A percentile compares a stretch with the other conserved stretches of the same genome.
Conservation (phyloP, 2,329 filamentous ascomycete genomes). For the Pseudopyrenochaeta lycopersici region DNA sequence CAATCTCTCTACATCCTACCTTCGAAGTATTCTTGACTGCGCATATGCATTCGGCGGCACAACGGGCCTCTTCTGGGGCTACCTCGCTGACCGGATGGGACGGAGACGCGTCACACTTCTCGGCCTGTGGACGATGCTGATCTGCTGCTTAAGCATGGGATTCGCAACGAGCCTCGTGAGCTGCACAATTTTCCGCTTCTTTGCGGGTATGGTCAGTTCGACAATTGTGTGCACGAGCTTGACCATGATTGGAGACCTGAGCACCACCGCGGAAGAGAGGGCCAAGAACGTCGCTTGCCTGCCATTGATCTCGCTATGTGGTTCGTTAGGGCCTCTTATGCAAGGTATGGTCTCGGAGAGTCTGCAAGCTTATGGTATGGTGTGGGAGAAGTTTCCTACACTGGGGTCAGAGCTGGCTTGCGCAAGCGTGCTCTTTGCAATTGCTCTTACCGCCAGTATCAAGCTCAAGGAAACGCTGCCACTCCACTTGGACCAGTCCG, state of each 20-base stretch:
- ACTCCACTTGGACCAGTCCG: conserved; percentile 27
- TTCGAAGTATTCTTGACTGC: conserved; percentile 58
- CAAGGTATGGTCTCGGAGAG: conserved; percentile 54
- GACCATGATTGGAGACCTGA: conserved; percentile 59
- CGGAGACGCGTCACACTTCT: conserved; percentile 55
- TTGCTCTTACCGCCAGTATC: conserved; percentile 51
- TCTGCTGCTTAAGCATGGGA: conserved; percentile 58
- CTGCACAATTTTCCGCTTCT: conserved; percentile 55
- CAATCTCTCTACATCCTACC: conserved; percentile 55
- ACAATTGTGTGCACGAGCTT: conserved; percentile 56
- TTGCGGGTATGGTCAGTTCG: conserved; percentile 55
- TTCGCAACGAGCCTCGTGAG: conserved; percentile 55
- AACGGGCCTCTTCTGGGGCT: conserved; percentile 57
- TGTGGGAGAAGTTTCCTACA: conserved; percentile 55
- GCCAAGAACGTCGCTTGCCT: conserved; percentile 54
- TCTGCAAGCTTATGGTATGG: conserved; percentile 51
- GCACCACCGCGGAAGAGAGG: conserved; percentile 45
- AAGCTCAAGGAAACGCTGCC: conserved; percentile 53
- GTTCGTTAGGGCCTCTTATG: conserved; percentile 56
- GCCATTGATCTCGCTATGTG: conserved; percentile 56
- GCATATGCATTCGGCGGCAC: conserved; percentile 59
- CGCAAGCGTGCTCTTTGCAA: conserved; percentile 51
- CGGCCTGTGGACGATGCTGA: conserved; percentile 54
- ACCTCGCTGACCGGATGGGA: conserved; percentile 54
- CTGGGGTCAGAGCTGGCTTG: conserved; percentile 57